These are phyloP conservation scores for Amanita polypyramis DNA, from an alignment of 768 basidiomycete species.

Conservation along the genomic window DNA sequence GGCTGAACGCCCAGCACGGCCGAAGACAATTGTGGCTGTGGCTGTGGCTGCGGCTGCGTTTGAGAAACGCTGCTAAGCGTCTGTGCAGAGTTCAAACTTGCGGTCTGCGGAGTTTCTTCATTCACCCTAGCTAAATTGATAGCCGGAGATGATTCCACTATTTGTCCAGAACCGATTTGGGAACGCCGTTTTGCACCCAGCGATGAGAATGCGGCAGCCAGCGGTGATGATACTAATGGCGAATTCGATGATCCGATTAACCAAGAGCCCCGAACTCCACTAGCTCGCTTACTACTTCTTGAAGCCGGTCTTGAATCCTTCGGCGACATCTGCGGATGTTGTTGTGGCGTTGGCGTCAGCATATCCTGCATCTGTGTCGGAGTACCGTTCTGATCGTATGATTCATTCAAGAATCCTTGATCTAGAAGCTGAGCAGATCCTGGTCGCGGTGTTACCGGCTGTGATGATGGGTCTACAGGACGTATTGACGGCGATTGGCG, in stretches of 20 bases:
- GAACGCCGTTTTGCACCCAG: slow-evolving; percentile 3
- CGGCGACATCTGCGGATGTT: neutral
- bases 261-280: neutral
- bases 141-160: neutral
- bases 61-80: neutral
- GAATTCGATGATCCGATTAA: neutral
- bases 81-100: neutral
- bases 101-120: neutral
- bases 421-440: neutral
- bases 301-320: neutral
- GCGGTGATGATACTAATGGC: neutral
- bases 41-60: slow-evolving; percentile 7
- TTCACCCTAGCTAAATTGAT: neutral
- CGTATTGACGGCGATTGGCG: neutral
- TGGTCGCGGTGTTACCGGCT: neutral
- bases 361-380: slow-evolving; percentile 6
- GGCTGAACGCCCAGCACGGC: slow-evolving; percentile 60
- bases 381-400: neutral
- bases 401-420: slow-evolving; percentile 1
- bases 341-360: slow-evolving; percentile 3
- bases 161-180: neutral
- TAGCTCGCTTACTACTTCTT: neutral
- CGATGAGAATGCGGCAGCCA: slow-evolving; percentile 1
- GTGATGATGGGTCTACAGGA: neutral
- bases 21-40: slow-evolving; percentile 14